Conservation (phyloP, 2,329 filamentous ascomycete genomes). For the Arthrobotrys entomopaga region DNA sequence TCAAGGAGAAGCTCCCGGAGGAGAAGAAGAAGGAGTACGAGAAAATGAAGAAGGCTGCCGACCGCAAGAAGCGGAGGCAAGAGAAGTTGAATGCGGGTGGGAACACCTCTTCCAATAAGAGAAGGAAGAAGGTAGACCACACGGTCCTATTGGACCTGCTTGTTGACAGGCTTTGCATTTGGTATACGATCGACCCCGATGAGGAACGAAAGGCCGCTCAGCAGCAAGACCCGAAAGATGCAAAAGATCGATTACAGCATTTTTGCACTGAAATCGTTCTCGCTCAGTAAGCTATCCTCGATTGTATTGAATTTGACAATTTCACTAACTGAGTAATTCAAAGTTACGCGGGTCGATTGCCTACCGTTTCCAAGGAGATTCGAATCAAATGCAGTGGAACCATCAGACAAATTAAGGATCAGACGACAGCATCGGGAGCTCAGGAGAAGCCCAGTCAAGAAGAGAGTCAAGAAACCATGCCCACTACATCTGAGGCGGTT, state of each 20-base stretch:
- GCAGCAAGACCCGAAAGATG: constrained; percentile 57
- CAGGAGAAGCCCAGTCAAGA: constrained; percentile 9
- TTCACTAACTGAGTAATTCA: constrained; percentile 57
- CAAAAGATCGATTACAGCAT: constrained; percentile 73
- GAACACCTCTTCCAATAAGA: constrained; percentile 59
- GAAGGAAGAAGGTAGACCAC: constrained; percentile 60
- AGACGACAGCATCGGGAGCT: constrained; percentile 51
- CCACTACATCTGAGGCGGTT: constrained; percentile 12
- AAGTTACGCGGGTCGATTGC: constrained; percentile 79
- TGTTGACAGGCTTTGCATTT: constrained; percentile 81
- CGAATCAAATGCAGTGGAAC: constrained; percentile 45
- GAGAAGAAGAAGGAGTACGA: constrained; percentile 62
- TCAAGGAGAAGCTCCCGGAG: constrained; percentile 68
- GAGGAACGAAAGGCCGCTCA: constrained; percentile 55
- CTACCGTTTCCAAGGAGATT: constrained; percentile 70
- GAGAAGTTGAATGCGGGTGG: constrained; percentile 60
- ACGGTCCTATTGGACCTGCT: constrained; percentile 79
- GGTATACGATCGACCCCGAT: constrained; percentile 73
- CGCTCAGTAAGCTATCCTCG: constrained; percentile 72
- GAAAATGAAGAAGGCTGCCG: constrained; percentile 58
- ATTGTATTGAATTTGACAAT: background rate
- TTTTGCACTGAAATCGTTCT: constrained; percentile 84
- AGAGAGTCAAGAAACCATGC: constrained; percentile 20
- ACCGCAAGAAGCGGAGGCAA: constrained; percentile 63
- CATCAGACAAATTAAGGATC: constrained; percentile 63